A percentile compares a stretch with the other conserved stretches of the same genome.
Conservation (phyloP, 306 rosid genomes). For the Prunus mira region DNA sequence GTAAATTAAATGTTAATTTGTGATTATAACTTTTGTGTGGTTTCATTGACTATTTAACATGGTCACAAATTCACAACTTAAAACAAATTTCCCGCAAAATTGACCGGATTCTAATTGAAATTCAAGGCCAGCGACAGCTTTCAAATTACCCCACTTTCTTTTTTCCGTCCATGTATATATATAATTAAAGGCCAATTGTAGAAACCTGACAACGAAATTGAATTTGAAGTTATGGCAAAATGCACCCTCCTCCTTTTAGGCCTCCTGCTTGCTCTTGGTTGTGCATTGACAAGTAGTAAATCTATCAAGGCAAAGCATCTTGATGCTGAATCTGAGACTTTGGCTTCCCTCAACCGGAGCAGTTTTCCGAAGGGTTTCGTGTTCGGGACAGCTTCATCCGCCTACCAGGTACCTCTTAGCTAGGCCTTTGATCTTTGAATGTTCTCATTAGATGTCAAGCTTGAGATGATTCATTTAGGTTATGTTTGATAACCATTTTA, state of each 20-base stretch:
- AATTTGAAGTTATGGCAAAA: background rate
- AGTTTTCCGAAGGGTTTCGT: conserved; percentile 34
- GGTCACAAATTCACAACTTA: background rate
- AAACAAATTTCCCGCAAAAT: background rate
- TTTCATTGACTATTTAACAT: background rate
- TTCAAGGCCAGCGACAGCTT: background rate
- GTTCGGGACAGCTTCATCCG: conserved; percentile 16
- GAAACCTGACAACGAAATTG: background rate
- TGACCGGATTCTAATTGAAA: background rate
- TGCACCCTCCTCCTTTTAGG: background rate
- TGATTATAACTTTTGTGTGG: background rate
- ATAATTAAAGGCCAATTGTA: background rate
- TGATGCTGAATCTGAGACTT: background rate
- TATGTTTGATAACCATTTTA: too few species aligned
- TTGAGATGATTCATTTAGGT: background rate
- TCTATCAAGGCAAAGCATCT: background rate
- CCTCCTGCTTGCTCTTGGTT: conserved; percentile 5
- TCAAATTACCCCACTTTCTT: background rate
- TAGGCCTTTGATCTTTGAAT: background rate
- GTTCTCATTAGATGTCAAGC: background rate
- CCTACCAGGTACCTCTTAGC: conserved; percentile 5
- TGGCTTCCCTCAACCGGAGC: conserved; percentile 23
- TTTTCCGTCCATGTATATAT: background rate
- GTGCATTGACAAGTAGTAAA: background rate
- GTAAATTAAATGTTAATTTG: too few species aligned